Evolutionary conservation across 768 basidiomycete genomes (phyloP).

Genomic region (Naganishia antarctica): DNA sequence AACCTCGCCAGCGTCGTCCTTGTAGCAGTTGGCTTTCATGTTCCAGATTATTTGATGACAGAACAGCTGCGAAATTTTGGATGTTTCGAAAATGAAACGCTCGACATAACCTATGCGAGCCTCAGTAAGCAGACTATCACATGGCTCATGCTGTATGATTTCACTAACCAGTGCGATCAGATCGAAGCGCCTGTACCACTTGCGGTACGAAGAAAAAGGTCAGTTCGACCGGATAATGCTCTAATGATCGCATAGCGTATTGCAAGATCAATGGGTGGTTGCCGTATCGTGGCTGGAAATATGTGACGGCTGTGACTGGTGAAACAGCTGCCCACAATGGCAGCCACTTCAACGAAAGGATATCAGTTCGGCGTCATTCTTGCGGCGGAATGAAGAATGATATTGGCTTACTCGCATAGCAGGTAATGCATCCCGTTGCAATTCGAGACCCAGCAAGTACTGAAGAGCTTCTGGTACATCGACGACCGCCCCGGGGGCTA

Average conservation of each 20-base stretch:
- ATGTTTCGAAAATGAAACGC: constrained; percentile 92
- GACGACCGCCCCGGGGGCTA: constrained; percentile 64
- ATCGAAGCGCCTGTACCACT: constrained; percentile 89
- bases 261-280: constrained; percentile 82
- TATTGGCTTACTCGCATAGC: constrained; percentile 65
- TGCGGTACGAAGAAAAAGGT: constrained; percentile 99
- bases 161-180: constrained; percentile 72
- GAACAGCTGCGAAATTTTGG: constrained; percentile 93
- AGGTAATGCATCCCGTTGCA: constrained; percentile 58
- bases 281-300: constrained; percentile 75
- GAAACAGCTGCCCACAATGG: constrained; percentile 84
- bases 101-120: constrained; percentile 74
- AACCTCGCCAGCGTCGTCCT: constrained; percentile 79
- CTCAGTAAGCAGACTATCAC: neutral
- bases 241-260: constrained; percentile 91
- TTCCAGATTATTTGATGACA: constrained; percentile 99
- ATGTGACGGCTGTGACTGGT: constrained; percentile 56
- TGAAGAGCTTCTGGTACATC: constrained; percentile 74
- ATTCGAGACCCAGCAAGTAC: constrained; percentile 69
- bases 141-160: neutral
- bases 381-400: no score
- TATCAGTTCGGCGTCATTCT: neutral
- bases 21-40: constrained; percentile 97
- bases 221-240: constrained; percentile 86
- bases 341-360: constrained; percentile 59